A percentile compares a stretch with the other conserved stretches of the same genome.
Evolutionary conservation across 306 rosid species (phyloP).

Genomic region (Cucurbita pepo): DNA sequence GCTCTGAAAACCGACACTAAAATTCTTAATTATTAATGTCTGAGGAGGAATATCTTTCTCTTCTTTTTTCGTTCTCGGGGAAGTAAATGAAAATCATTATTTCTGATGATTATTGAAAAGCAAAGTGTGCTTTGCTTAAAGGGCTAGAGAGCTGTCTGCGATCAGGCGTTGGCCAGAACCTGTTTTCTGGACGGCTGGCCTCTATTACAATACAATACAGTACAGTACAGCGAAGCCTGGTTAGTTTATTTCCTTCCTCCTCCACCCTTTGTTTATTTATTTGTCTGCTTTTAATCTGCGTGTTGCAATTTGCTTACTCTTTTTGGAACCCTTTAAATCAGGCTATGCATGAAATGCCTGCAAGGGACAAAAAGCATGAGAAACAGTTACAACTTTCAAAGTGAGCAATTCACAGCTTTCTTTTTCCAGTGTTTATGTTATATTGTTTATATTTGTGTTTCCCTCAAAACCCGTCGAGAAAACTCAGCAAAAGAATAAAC

Average conservation of each 20-base stretch:
- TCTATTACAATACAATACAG: constrained; percentile 2
- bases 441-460: constrained; percentile 3
- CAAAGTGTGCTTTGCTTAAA: constrained; percentile 10
- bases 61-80: constrained; percentile 5
- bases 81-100: background rate
- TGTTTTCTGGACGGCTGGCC: background rate
- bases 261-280: background rate
- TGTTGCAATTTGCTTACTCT: background rate
- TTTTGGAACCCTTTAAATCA: constrained; percentile 49
- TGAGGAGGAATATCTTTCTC: constrained; percentile 5
- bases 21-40: constrained; percentile 6
- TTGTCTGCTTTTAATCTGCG: background rate
- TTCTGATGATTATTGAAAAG: constrained; percentile 9
- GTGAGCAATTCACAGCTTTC: constrained; percentile 21
- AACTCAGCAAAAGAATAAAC: constrained; percentile 19
- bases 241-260: background rate
- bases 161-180: constrained; percentile 3
- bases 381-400: constrained; percentile 39
- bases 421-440: background rate
- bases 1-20: constrained; percentile 8
- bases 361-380: constrained; percentile 72
- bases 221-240: background rate
- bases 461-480: constrained; percentile 16
- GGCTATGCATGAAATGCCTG: constrained; percentile 85
- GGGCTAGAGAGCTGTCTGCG: background rate